Percentiles rank a stretch among this genome's conserved stretches.
Conservation (phyloP, 1,139 yeast genomes). For the Scheffersomyces quercinus region DNA sequence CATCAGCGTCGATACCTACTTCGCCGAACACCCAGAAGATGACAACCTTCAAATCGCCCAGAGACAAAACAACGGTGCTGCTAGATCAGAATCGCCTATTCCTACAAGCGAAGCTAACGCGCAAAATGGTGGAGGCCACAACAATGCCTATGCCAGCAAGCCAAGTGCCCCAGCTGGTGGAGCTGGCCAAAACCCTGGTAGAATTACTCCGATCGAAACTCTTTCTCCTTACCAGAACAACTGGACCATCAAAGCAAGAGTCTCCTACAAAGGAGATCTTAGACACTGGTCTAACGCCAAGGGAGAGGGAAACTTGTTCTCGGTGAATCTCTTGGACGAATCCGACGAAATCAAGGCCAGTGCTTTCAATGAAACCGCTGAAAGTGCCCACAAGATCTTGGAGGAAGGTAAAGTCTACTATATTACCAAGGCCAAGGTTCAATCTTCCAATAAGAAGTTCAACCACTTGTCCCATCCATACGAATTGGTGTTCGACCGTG, state of each 20-base stretch:
- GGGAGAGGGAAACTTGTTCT: conserved; percentile 90
- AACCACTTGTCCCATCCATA: conserved; percentile 84
- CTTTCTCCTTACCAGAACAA: conserved; percentile 87
- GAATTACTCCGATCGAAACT: conserved; percentile 75
- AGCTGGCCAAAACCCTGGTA: conserved; percentile 15
- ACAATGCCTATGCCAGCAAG: conserved; percentile 5
- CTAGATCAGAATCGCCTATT: conserved; percentile 16
- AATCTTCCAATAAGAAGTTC: conserved; percentile 83
- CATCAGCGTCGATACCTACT: conserved; percentile 52
- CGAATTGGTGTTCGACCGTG: conserved; percentile 81
- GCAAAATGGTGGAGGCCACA: conserved; percentile 11
- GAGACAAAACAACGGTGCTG: conserved; percentile 6
- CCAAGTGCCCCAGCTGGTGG: conserved; percentile 17
- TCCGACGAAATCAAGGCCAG: conserved; percentile 97
- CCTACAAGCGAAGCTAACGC: conserved; percentile 7
- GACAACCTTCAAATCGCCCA: conserved; percentile 31
- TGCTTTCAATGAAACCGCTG: conserved; percentile 88
- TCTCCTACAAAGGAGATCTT: conserved; percentile 82
- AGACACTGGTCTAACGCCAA: conserved; percentile 84
- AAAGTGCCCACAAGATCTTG: conserved; percentile 67
- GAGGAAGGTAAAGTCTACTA: conserved; percentile 91
- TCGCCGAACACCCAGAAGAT: conserved; percentile 55
- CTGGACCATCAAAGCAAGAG: conserved; percentile 94
- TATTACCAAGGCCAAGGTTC: conserved; percentile 78
- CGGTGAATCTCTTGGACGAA: conserved; percentile 86